phyloP scores from a whole-genome alignment of 2,329 filamentous ascomycete species.

The Penicillium concentricum region DNA sequence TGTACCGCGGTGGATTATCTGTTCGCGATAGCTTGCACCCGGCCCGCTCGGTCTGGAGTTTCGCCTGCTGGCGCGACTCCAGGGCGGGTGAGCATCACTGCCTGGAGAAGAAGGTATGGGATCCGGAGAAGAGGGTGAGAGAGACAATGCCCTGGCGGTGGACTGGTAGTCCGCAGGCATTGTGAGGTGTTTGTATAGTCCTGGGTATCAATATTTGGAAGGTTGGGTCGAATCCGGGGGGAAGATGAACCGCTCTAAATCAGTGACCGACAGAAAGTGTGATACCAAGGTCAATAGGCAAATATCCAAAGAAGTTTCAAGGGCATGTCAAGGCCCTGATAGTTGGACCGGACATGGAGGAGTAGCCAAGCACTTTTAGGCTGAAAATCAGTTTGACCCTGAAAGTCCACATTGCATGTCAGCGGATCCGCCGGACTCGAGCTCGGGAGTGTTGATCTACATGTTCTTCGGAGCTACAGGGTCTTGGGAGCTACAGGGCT shows the following conservation, averaged over 20 bases:
- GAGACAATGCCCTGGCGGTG: constrained; percentile 54
- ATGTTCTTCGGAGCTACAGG: background rate
- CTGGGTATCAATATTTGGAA: constrained; percentile 3
- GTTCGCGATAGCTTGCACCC: constrained; percentile 36
- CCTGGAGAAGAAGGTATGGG: constrained; percentile 47
- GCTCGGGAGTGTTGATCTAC: constrained; percentile 4
- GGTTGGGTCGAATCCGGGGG: constrained; percentile 14
- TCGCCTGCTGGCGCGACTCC: constrained; percentile 49
- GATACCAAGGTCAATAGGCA: background rate
- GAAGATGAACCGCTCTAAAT: background rate
- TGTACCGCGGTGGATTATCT: constrained; percentile 38
- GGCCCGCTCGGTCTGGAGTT: constrained; percentile 39
- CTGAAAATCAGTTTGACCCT: constrained; percentile 4
- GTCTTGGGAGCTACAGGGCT: background rate
- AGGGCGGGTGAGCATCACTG: constrained; percentile 48
- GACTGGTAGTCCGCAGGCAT: constrained; percentile 53
- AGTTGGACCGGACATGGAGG: constrained; percentile 14
- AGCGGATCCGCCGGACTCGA: constrained; percentile 10
- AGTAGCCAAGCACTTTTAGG: constrained; percentile 3
- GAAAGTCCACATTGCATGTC: constrained; percentile 5
- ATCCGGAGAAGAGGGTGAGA: constrained; percentile 48
- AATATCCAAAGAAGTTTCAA: background rate
- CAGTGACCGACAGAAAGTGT: constrained; percentile 9
- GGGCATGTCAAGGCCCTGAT: constrained; percentile 26
- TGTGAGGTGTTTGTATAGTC: constrained; percentile 11